Conservation (phyloP, 225 moss, liverwort and hornwort genomes). For the Polytrichum commune region DNA sequence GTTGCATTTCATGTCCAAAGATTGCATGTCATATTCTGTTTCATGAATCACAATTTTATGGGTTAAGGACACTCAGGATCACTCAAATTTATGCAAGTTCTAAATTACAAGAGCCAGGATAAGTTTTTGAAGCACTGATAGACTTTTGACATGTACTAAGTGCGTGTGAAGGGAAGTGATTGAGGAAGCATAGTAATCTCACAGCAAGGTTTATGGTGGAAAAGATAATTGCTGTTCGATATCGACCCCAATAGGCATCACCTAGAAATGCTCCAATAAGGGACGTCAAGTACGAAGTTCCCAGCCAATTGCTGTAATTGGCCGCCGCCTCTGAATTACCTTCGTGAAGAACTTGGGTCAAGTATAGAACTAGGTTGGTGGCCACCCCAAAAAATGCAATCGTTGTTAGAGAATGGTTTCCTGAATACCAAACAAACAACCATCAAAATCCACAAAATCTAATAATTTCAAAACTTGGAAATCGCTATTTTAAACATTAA, state of each 20-base stretch:
- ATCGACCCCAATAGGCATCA: constrained; percentile 83
- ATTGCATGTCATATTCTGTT: too few relatives aligned
- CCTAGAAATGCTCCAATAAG: constrained; percentile 77
- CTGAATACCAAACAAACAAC: constrained; percentile 12
- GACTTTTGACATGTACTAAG: too few relatives aligned
- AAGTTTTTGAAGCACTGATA: too few relatives aligned
- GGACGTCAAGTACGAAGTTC: constrained; percentile 67
- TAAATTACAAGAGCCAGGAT: too few relatives aligned
- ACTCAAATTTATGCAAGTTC: too few relatives aligned
- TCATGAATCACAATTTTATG: too few relatives aligned
- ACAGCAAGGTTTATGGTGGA: constrained; percentile 69
- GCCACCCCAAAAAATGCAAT: constrained; percentile 64
- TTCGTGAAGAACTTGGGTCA: constrained; percentile 61
- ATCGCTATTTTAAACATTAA: too few relatives aligned
- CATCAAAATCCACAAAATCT: too few relatives aligned
- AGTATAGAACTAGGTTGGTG: constrained; percentile 62
- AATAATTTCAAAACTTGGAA: too few relatives aligned
- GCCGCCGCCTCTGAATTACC: constrained; percentile 59
- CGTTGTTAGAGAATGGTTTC: constrained; percentile 46
- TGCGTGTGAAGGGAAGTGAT: background rate
- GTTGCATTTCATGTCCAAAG: too few relatives aligned
- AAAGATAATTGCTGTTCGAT: constrained; percentile 63
- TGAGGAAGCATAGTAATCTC: constrained; percentile 14
- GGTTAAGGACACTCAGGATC: too few relatives aligned
- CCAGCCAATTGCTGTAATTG: constrained; percentile 67